Conservation (phyloP, 352 stramenopile genomes). For the Phytopythium litorale region DNA sequence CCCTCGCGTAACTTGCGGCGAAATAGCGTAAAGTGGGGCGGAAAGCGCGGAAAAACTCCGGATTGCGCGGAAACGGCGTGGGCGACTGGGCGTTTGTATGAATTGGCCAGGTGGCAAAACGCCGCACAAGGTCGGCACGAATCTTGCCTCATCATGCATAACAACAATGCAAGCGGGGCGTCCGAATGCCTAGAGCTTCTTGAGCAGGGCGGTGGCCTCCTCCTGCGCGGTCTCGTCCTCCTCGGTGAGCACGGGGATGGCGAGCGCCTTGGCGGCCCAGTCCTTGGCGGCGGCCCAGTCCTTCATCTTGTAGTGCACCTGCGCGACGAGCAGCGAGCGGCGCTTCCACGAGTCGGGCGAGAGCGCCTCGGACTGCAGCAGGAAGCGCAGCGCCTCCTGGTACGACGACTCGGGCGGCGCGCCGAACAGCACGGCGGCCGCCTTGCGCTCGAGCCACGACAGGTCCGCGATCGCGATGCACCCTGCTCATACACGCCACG, state of each 20-base stretch:
- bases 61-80: no score
- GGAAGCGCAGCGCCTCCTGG: conserved; percentile 69
- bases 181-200: conserved; percentile 35
- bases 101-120: no score
- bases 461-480: conserved; percentile 83
- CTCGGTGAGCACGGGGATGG: conserved; percentile 44
- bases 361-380: conserved; percentile 76
- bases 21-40: no score
- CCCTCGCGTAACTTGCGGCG: no score
- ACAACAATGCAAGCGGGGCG: no score
- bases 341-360: conserved; percentile 80
- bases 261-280: conserved; percentile 70
- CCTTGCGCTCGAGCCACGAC: conserved; percentile 84
- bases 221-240: conserved; percentile 70
- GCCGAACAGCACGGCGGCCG: conserved; percentile 77
- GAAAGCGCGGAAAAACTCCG: no score
- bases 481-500: conserved; percentile 17
- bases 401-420: conserved; percentile 78
- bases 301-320: conserved; percentile 82
- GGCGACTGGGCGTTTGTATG: no score
- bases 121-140: no score
- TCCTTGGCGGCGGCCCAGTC: conserved; percentile 56
- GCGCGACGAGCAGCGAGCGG: conserved; percentile 75
- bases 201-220: conserved; percentile 60
- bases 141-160: no score